A percentile compares a stretch with the other conserved stretches of the same genome.
Conservation (phyloP, 2,329 filamentous ascomycete genomes). For the Colletotrichum cereale region DNA sequence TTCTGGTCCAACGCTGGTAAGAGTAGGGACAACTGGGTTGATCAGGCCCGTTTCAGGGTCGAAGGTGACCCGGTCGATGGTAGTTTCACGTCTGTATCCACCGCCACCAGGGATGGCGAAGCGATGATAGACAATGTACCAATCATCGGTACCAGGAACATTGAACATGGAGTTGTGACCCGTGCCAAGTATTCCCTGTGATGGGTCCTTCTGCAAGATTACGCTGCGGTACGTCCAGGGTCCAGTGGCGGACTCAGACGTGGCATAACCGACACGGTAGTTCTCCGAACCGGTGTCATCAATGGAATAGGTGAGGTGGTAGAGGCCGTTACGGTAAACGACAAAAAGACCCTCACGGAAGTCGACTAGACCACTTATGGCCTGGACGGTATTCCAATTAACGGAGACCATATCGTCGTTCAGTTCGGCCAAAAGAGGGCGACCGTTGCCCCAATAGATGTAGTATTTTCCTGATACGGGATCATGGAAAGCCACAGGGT, state of each 20-base stretch:
- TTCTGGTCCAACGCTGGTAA: constrained; percentile 48
- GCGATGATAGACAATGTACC: constrained; percentile 64
- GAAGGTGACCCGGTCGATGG: constrained; percentile 57
- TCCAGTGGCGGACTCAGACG: constrained; percentile 51
- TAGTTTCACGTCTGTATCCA: constrained; percentile 57
- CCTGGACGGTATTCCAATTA: constrained; percentile 50
- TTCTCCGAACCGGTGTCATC: constrained; percentile 60
- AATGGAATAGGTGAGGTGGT: constrained; percentile 63
- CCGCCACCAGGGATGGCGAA: constrained; percentile 60
- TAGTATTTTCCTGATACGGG: constrained; percentile 69
- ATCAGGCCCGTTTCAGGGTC: constrained; percentile 54
- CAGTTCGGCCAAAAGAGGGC: constrained; percentile 55
- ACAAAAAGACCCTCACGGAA: constrained; percentile 61
- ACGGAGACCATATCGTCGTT: constrained; percentile 60
- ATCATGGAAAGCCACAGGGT: constrained; percentile 72
- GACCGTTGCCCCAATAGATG: constrained; percentile 71
- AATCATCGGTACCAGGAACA: constrained; percentile 60
- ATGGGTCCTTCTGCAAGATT: constrained; percentile 56
- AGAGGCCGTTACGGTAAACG: constrained; percentile 58
- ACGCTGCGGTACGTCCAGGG: constrained; percentile 61
- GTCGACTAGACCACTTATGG: constrained; percentile 53
- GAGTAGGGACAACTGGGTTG: constrained; percentile 51
- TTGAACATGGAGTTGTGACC: constrained; percentile 61
- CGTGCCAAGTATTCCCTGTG: constrained; percentile 58
- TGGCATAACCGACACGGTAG: constrained; percentile 62